Evolutionary conservation across 1,284 basidiomycete genomes (phyloP).

Genomic region (Dichomitus squalens): DNA sequence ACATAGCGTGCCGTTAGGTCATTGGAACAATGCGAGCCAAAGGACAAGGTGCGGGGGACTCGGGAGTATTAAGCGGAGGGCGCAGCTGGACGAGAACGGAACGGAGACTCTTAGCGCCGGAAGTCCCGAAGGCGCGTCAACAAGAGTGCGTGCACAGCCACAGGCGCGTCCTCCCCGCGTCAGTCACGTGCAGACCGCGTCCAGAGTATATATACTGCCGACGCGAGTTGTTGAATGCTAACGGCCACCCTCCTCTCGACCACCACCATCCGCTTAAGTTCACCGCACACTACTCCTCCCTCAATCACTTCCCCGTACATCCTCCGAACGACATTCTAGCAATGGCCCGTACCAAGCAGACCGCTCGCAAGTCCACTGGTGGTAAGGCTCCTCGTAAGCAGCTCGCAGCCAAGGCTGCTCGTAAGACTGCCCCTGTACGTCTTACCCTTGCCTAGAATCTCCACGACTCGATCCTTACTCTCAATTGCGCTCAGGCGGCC

Average conservation of each 20-base stretch:
- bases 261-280: slow-evolving; percentile 18
- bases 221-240: slow-evolving; percentile 28
- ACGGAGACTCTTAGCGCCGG: too few species aligned
- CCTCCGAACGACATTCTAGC: slow-evolving; percentile 10
- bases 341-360: slow-evolving; percentile 75
- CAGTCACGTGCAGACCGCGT: slow-evolving; percentile 28
- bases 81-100: too few species aligned
- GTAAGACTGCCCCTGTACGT: slow-evolving; percentile 59
- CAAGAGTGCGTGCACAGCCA: slow-evolving; percentile 28
- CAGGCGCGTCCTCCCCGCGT: slow-evolving; percentile 26
- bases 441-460: too few species aligned
- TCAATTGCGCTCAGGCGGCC: slow-evolving; percentile 34
- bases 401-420: slow-evolving; percentile 84
- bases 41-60: too few species aligned
- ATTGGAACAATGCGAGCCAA: too few species aligned
- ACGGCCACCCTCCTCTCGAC: slow-evolving; percentile 22
- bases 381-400: slow-evolving; percentile 91
- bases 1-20: too few species aligned
- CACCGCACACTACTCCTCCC: slow-evolving; percentile 9
- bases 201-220: slow-evolving; percentile 26
- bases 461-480: neutral
- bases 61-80: too few species aligned
- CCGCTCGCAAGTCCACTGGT: slow-evolving; percentile 86
- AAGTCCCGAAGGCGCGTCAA: too few species aligned
- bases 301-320: slow-evolving; percentile 4